Evolutionary conservation across 805 yeast genomes (phyloP).

Genomic region (Lipomyces oligophaga): DNA sequence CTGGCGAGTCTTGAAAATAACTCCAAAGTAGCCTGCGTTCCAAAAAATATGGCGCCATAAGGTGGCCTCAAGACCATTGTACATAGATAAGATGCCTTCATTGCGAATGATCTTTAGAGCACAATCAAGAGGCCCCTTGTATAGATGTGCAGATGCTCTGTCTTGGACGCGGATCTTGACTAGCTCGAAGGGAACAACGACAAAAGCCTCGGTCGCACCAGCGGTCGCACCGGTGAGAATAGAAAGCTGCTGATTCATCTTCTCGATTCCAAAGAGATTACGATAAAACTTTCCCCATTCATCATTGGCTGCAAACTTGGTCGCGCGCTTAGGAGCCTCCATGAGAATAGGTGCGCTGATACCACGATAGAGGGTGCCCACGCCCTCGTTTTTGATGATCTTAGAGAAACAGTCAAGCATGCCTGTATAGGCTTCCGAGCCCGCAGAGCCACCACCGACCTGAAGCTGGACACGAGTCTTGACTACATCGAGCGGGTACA

Average conservation of each 20-base stretch:
- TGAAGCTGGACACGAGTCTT: conserved; percentile 87
- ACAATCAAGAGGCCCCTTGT: conserved; percentile 81
- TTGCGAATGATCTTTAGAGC: conserved; percentile 62
- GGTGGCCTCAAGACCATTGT: conserved; percentile 95
- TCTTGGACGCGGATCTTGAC: conserved; percentile 95
- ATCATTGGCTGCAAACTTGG: conserved; percentile 97
- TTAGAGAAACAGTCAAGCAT: conserved; percentile 79
- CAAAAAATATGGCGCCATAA: conserved; percentile 94
- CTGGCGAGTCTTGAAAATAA: conserved; percentile 79
- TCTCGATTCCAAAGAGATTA: conserved; percentile 59
- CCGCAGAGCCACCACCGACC: conserved; percentile 47
- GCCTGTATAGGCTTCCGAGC: conserved; percentile 68
- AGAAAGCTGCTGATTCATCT: conserved; percentile 78
- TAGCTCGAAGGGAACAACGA: conserved; percentile 95
- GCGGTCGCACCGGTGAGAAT: conserved; percentile 96
- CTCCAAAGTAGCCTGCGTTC: conserved; percentile 98
- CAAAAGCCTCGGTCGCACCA: conserved; percentile 94
- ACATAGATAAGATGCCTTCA: conserved; percentile 80
- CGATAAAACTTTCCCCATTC: conserved; percentile 88
- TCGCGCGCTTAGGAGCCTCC: conserved; percentile 99
- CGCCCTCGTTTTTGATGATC: conserved; percentile 83
- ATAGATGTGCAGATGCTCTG: conserved; percentile 57
- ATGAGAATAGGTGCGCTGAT: conserved; percentile 92
- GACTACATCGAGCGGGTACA: conserved; percentile 90
- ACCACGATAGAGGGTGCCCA: conserved; percentile 81